phyloP scores from a whole-genome alignment of 192 early-diverging fungal species.

The Glomus cerebriforme region DNA sequence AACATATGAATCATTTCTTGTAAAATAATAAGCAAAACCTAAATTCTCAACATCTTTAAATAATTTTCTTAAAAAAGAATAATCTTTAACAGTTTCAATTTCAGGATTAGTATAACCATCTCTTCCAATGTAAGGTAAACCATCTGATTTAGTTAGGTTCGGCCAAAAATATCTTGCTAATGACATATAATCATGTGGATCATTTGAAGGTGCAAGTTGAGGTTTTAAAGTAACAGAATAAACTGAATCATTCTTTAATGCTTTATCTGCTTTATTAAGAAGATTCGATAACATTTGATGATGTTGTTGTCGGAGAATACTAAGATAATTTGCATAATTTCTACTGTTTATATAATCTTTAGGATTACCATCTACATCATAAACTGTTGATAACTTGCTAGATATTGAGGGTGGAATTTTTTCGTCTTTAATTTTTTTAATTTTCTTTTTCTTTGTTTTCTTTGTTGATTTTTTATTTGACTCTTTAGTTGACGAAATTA shows the following conservation, averaged over 20 bases:
- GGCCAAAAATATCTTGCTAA: conserved; percentile 65
- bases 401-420: too few relatives aligned
- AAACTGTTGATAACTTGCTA: background rate
- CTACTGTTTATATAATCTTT: conserved; percentile 3
- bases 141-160: conserved; percentile 33
- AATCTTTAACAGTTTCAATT: conserved; percentile 47
- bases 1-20: conserved; percentile 48
- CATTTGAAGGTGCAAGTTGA: conserved; percentile 46
- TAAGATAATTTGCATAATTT: background rate
- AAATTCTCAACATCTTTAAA: conserved; percentile 46
- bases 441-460: too few relatives aligned
- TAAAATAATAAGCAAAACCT: conserved; percentile 58
- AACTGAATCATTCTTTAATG: conserved; percentile 37
- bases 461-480: too few relatives aligned
- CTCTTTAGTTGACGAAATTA: too few relatives aligned
- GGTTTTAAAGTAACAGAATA: conserved; percentile 57
- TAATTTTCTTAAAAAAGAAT: conserved; percentile 41
- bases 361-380: background rate
- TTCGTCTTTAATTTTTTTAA: too few relatives aligned
- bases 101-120: conserved; percentile 60
- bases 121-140: conserved; percentile 51
- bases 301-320: conserved; percentile 1
- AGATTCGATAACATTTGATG: background rate
- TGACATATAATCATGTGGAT: conserved; percentile 60
- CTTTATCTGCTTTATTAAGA: conserved; percentile 28